Evolutionary conservation across 441 rosid genomes (phyloP).

Genomic region (Eutrema salsugineum): DNA sequence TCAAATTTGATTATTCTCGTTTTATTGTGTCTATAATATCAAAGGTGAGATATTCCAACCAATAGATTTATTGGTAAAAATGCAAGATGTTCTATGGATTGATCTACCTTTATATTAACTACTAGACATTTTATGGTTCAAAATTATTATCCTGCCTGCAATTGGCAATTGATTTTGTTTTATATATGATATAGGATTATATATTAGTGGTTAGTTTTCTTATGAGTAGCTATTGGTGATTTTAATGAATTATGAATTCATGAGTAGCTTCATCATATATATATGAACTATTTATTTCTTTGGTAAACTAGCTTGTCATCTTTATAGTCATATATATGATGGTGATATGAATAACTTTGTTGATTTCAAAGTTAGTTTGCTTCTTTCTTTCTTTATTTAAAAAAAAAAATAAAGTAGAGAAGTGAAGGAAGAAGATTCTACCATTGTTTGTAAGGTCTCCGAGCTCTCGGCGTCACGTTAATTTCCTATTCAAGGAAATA

Average conservation of each 20-base stretch:
- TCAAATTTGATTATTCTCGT: neutral
- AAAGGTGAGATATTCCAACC: neutral
- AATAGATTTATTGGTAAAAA: neutral
- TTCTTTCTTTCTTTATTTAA: neutral
- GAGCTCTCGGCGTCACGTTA: slow-evolving; percentile 33
- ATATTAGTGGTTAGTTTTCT: neutral
- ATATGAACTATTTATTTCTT: neutral
- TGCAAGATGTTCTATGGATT: neutral
- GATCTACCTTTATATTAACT: neutral
- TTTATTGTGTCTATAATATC: neutral
- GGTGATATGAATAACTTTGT: slow-evolving; percentile 4
- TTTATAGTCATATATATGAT: neutral
- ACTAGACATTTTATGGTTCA: neutral
- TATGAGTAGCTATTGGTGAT: neutral
- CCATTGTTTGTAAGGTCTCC: slow-evolving; percentile 32
- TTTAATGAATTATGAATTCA: neutral
- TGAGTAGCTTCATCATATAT: neutral
- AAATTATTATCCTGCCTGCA: neutral
- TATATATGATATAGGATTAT: neutral
- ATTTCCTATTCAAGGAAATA: slow-evolving; percentile 30
- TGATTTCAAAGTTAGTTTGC: neutral
- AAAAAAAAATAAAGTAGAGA: slow-evolving; percentile 1
- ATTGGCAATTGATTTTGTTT: neutral
- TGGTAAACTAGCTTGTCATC: neutral
- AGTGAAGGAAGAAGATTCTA: slow-evolving; percentile 23